Evolutionary conservation across 495 filamentous ascomycete genomes (phyloP), one percentile per base, ranked within the genome.

Genomic region (Margaritispora aquatica): DNA sequence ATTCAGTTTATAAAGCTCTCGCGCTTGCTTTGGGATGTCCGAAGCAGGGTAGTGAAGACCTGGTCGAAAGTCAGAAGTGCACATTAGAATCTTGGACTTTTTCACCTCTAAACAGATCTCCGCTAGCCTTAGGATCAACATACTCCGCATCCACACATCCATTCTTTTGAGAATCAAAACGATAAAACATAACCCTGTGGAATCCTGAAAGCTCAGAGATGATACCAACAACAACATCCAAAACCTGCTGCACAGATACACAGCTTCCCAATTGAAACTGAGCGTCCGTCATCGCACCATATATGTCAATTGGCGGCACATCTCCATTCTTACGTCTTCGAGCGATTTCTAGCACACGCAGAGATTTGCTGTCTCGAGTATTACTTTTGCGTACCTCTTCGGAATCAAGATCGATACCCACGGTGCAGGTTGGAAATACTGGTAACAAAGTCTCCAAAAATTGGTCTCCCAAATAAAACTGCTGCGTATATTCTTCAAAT

Each of bases 101-200:
- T n/a, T n/a, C n/a, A n/a, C 58, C 58, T 20, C 50, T 26, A n/a
- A 48, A 97, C 0, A 96, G 77, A 69, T 96, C 90, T 52, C 86
- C 87, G 0, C 89, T 91, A 19, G 82, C 81, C 38, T 80, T 71
- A 5, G 86, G 84, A 65, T 96, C 88, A 21, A 95, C 85, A 13
- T 96, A 70, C 68, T 96, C 93, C 0, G 90, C 87, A 29, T 96
- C 92, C 0, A 96, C 91, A 50, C 83, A 82, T 0, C 91, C 92
- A 68, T 96, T 96, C 74, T 84, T 92, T 1, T 76, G 69, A 46
- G 83, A 77, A 68, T 97, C 93, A 62, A 96, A 97, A 63, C 94
- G 91, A 71, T 96, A 96, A 17, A 97, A 80, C 87, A 96, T 88
- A 5, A 96, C 88, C 1, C 92, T 88, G 66, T 96, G 91, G 63